Evolutionary conservation across 2,329 filamentous ascomycete species (phyloP), one percentile per base, ranked within the genome.

Genomic region (Coniochaeta sp.): DNA sequence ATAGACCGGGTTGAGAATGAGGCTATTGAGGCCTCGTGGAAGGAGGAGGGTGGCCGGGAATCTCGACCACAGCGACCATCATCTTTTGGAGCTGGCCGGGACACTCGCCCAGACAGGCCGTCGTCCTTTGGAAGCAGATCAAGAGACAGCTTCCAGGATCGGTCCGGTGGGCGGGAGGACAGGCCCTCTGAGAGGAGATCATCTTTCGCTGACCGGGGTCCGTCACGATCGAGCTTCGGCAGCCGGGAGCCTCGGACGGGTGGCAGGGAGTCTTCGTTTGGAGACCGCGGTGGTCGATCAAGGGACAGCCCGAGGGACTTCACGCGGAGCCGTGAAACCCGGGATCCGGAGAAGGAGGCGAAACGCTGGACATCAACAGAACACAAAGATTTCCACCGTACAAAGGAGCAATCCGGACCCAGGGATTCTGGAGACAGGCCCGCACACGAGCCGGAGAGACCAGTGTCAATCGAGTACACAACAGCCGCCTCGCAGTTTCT

Each of bases 401-500:
- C 26, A 10, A 32, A 49, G 16, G 31, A 49, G 30, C 28, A 49
- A 26, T 31, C 28, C 13, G 26, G 45, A 6, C 27, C 14, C 3
- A 48, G 45, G 12, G 26, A 31, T 18, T 30, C n/a, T n/a, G 45
- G 14, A 48, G 24, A 10, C 8, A 14, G 27, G 9, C 24, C 40
- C 5, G 53, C 30, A 22, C 48, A 10, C 42, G 51, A 9, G 48
- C 51, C 10, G 10, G 38, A 24, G 38, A 18, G 38, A 26, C 38
- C 38, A 51, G 53, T 62, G 26, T 66, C 60, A 48, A 56, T 64
- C 52, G 68, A 69, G 47, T 82, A 92, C 63, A 90, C 89, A 0
- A 95, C 90, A 1, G 87, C 92, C 0, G 89, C 89, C 5, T 96
- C 91, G 0, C 87, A 96, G 55, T 97, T 96, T 60, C 74, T 99